Conservation (phyloP, 345 rosid species). For the Eutrema yunnanense region DNA sequence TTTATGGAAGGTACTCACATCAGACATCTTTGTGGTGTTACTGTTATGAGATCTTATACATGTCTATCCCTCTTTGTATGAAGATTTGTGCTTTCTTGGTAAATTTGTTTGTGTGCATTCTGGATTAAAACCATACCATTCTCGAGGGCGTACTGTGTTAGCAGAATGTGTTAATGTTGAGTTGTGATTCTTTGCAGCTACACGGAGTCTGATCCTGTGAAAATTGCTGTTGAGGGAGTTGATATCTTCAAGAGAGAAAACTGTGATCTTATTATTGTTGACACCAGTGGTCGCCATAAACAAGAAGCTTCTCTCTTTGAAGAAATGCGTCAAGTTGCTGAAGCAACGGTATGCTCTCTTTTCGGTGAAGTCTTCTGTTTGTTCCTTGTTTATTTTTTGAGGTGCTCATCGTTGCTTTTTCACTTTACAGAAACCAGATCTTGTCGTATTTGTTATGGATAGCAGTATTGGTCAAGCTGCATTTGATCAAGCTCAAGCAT, state of each 20-base stretch:
- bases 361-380: not conserved
- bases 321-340: slow-evolving; percentile 98
- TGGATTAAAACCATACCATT: not conserved
- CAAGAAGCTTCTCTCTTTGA: slow-evolving; percentile 97
- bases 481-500: slow-evolving; percentile 90
- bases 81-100: not conserved
- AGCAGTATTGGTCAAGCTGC: slow-evolving; percentile 99
- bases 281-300: slow-evolving; percentile 94
- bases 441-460: slow-evolving; percentile 89
- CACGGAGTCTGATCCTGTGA: slow-evolving; percentile 90
- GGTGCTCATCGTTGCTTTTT: not conserved
- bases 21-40: not conserved
- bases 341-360: slow-evolving; percentile 61
- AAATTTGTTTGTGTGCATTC: not conserved
- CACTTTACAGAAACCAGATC: slow-evolving; percentile 75
- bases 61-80: not conserved
- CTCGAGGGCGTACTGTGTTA: not conserved
- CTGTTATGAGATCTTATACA: no score
- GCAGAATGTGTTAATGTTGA: not conserved
- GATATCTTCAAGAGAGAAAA: slow-evolving; percentile 87
- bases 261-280: slow-evolving; percentile 89
- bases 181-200: slow-evolving; percentile 46
- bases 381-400: not conserved
- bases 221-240: slow-evolving; percentile 86
- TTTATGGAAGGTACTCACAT: slow-evolving; percentile 64